phyloP scores from a whole-genome alignment of 2,329 filamentous ascomycete species.

The Sporothrix mexicana region DNA sequence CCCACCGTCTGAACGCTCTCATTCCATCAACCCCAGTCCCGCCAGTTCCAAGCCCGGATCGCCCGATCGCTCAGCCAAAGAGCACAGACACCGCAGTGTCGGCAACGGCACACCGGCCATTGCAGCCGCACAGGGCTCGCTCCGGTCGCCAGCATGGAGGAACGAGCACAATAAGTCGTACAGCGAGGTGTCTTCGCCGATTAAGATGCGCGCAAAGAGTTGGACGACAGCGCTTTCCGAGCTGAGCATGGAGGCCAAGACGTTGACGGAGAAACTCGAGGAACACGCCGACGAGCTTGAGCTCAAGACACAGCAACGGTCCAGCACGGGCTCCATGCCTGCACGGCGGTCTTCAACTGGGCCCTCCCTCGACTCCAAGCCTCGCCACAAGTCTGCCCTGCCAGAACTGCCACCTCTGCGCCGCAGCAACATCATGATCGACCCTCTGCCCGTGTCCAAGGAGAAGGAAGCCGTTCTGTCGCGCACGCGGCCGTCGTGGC shows the following conservation, averaged over 20 bases:
- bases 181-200: constrained; percentile 49
- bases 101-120: constrained; percentile 69
- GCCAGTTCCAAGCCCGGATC: constrained; percentile 61
- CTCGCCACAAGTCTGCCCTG: constrained; percentile 68
- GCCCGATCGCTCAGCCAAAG: constrained; percentile 58
- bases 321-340: constrained; percentile 48
- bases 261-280: constrained; percentile 79
- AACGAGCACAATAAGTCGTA: constrained; percentile 50
- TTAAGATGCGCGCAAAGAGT: constrained; percentile 68
- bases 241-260: constrained; percentile 74
- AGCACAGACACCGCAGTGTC: constrained; percentile 60
- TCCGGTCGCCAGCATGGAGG: constrained; percentile 63
- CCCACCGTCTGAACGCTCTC: constrained; percentile 60
- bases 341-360: constrained; percentile 44
- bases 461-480: constrained; percentile 86
- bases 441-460: constrained; percentile 81
- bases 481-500: constrained; percentile 80
- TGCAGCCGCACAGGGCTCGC: constrained; percentile 63
- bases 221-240: constrained; percentile 75
- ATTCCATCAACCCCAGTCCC: constrained; percentile 56
- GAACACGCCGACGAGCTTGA: constrained; percentile 72
- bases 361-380: constrained; percentile 51
- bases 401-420: constrained; percentile 73
- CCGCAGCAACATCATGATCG: constrained; percentile 80
- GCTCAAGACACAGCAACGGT: constrained; percentile 48